phyloP scores from a whole-genome alignment of 2,329 filamentous ascomycete species.

The Alternaria brassicae region DNA sequence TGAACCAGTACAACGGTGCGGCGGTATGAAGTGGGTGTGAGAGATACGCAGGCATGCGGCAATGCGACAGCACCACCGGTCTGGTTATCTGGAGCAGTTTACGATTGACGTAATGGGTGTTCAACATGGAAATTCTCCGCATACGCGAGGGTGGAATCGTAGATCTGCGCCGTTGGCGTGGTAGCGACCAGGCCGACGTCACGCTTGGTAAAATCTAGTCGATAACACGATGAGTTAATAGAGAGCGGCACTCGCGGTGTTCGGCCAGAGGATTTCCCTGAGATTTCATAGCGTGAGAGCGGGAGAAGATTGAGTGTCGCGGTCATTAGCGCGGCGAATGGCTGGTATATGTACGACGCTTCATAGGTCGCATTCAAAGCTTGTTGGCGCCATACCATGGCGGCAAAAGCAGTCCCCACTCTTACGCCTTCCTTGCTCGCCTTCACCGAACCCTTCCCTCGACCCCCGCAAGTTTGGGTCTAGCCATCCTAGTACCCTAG shows the following conservation, averaged over 20 bases:
- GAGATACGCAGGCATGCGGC: neutral
- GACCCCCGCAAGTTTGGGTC: slow-evolving; percentile 24
- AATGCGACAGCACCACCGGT: neutral
- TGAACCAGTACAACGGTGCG: neutral
- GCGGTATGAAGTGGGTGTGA: slow-evolving; percentile 1
- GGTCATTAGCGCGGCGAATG: slow-evolving; percentile 25
- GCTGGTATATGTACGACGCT: slow-evolving; percentile 8
- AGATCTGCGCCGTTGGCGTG: neutral
- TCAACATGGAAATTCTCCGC: neutral
- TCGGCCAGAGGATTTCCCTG: slow-evolving; percentile 15
- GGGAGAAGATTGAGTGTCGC: slow-evolving; percentile 13
- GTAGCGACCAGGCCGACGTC: slow-evolving; percentile 8
- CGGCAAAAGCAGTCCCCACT: slow-evolving; percentile 8
- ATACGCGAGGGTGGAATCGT: neutral
- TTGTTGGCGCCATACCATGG: slow-evolving; percentile 19
- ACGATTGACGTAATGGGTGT: neutral
- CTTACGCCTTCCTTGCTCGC: slow-evolving; percentile 20
- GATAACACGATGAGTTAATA: slow-evolving; percentile 1
- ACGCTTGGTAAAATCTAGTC: slow-evolving; percentile 6
- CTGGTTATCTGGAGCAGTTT: neutral
- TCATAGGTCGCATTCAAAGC: slow-evolving; percentile 26
- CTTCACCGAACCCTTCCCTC: slow-evolving; percentile 20
- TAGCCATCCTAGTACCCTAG: slow-evolving; percentile 15
- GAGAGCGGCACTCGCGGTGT: slow-evolving; percentile 15
- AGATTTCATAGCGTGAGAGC: slow-evolving; percentile 20